These are phyloP conservation scores for Vinca minor DNA, from an alignment of 257 asterid species.

Conservation along the genomic window DNA sequence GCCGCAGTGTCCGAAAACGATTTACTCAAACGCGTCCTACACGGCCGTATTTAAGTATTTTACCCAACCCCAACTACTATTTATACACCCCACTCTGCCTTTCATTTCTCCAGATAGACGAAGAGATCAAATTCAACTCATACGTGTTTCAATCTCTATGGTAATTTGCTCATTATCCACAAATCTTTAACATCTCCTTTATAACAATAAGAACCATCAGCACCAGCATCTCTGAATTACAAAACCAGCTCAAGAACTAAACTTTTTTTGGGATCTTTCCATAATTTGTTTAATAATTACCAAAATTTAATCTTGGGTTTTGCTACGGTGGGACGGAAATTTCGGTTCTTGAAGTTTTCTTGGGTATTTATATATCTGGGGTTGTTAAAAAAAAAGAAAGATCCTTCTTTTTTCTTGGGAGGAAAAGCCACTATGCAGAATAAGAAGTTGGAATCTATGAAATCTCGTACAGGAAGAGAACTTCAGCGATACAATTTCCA, in stretches of 20 bases:
- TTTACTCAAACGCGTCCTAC: conserved; percentile 15
- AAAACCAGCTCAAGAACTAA: not conserved
- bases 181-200: not conserved
- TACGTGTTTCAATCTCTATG: not conserved
- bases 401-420: not conserved
- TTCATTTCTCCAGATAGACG: no score
- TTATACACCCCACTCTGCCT: no score
- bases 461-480: conserved; percentile 43
- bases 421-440: conserved; percentile 17
- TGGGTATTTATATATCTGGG: no score
- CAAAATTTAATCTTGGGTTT: not conserved
- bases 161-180: not conserved
- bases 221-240: no score
- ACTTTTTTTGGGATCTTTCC: no score
- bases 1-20: no score
- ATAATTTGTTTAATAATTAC: not conserved
- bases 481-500: conserved; percentile 31
- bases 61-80: not conserved
- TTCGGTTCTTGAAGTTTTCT: conserved; percentile 7
- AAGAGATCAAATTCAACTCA: no score
- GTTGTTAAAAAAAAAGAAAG: no score
- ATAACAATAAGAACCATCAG: not conserved
- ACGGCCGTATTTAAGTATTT: no score
- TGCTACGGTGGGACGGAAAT: conserved; percentile 12
- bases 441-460: conserved; percentile 25